Percentiles rank a stretch among this genome's conserved stretches.
These are phyloP conservation scores for Fusarium sp. DNA, from an alignment of 2,329 filamentous ascomycete species.

Conservation along the genomic window DNA sequence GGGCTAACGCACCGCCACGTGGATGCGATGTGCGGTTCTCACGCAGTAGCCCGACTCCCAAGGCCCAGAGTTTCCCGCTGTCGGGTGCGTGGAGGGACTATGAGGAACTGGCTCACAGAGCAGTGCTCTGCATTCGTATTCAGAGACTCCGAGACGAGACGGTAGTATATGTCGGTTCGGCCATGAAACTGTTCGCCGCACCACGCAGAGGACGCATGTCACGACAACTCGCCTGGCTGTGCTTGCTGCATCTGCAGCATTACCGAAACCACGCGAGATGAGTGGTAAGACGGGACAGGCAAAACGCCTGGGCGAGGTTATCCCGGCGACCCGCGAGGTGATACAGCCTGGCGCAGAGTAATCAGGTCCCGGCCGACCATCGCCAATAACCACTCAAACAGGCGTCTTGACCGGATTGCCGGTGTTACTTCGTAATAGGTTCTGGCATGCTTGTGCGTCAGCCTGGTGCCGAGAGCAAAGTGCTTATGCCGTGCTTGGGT, in stretches of 20 bases:
- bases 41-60: background rate
- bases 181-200: slow-evolving; percentile 6
- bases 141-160: background rate
- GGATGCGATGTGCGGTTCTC: slow-evolving; percentile 28
- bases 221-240: slow-evolving; percentile 27
- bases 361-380: slow-evolving; percentile 23
- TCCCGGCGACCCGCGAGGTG: slow-evolving; percentile 21
- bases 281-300: slow-evolving; percentile 17
- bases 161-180: background rate
- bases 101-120: slow-evolving; percentile 19
- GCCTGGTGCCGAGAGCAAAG: background rate
- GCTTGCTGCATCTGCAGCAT: slow-evolving; percentile 26
- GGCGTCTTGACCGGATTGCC: slow-evolving; percentile 12
- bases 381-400: slow-evolving; percentile 18
- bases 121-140: background rate
- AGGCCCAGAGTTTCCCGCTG: background rate
- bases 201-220: slow-evolving; percentile 20
- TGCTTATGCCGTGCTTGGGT: background rate
- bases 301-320: slow-evolving; percentile 12
- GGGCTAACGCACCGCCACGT: slow-evolving; percentile 39
- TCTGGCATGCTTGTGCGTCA: background rate
- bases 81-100: background rate
- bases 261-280: slow-evolving; percentile 29
- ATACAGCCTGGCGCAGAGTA: slow-evolving; percentile 17
- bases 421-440: slow-evolving; percentile 7